Evolutionary conservation across 2,329 filamentous ascomycete species (phyloP).

Genomic region (Aspergillus nomiae): DNA sequence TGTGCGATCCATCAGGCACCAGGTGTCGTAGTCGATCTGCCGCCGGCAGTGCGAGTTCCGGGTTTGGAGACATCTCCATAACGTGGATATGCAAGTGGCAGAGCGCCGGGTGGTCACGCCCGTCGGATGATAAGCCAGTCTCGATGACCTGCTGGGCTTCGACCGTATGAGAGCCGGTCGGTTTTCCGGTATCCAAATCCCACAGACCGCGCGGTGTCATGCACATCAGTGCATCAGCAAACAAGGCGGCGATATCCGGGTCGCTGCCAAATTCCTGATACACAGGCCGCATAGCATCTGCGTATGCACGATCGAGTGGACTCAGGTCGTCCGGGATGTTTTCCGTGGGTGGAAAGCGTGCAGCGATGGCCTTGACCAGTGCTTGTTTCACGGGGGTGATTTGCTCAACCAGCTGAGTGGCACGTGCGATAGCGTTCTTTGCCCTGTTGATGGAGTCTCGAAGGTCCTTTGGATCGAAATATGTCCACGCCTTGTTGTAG

Average conservation of each 20-base stretch:
- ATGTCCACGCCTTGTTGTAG: constrained; percentile 74
- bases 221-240: constrained; percentile 66
- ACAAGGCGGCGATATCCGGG: constrained; percentile 63
- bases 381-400: constrained; percentile 59
- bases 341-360: constrained; percentile 55
- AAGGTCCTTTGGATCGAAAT: constrained; percentile 65
- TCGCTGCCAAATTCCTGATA: constrained; percentile 55
- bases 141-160: constrained; percentile 61
- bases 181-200: constrained; percentile 59
- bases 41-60: constrained; percentile 61
- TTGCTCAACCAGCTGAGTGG: constrained; percentile 36
- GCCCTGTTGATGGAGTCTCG: constrained; percentile 49
- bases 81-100: constrained; percentile 75
- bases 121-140: constrained; percentile 53
- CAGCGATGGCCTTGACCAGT: constrained; percentile 48
- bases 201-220: constrained; percentile 64
- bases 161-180: constrained; percentile 42
- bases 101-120: constrained; percentile 63
- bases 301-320: constrained; percentile 59
- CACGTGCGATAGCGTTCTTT: constrained; percentile 45
- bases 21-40: constrained; percentile 66
- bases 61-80: constrained; percentile 71
- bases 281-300: constrained; percentile 59
- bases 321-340: constrained; percentile 50
- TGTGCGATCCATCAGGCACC: constrained; percentile 68